These are phyloP conservation scores for Udeniomyces megalosporus DNA, from an alignment of 768 basidiomycete species.

Conservation along the genomic window DNA sequence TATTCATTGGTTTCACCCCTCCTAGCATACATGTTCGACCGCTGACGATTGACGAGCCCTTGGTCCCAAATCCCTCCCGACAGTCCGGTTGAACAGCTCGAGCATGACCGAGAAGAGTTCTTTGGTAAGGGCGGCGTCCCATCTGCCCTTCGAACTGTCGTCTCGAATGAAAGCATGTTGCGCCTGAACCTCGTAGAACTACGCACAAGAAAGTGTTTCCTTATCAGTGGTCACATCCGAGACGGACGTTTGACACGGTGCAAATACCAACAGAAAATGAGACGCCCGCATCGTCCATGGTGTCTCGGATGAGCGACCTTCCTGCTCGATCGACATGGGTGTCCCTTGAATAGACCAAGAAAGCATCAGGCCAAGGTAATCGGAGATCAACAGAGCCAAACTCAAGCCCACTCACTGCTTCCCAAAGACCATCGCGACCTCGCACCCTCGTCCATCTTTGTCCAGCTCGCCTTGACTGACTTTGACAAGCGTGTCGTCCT, in stretches of 20 bases:
- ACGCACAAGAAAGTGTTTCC: background rate
- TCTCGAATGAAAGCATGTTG: constrained; percentile 89
- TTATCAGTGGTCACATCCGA: background rate
- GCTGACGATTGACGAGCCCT: constrained; percentile 35
- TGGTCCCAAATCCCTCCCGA: constrained; percentile 70
- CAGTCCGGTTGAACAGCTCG: constrained; percentile 80
- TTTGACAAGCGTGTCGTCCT: constrained; percentile 59
- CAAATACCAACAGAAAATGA: constrained; percentile 45
- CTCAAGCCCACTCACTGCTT: constrained; percentile 54
- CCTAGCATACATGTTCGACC: constrained; percentile 62
- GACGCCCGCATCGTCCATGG: constrained; percentile 64
- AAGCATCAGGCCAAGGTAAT: background rate
- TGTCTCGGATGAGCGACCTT: constrained; percentile 64
- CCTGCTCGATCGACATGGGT: constrained; percentile 83
- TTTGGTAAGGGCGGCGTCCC: constrained; percentile 64
- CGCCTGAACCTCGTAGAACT: constrained; percentile 92
- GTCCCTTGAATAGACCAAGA: constrained; percentile 39
- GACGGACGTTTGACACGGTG: background rate
- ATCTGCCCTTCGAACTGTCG: constrained; percentile 47
- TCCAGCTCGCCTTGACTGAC: constrained; percentile 59
- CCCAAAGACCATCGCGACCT: constrained; percentile 91
- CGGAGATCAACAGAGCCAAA: background rate
- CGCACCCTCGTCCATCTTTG: constrained; percentile 37
- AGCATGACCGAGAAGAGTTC: constrained; percentile 48
- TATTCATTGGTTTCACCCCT: no score